Percentiles rank a stretch among this genome's conserved stretches.
phyloP scores from a whole-genome alignment of 306 rosid genomes.

The Corylus americana region DNA sequence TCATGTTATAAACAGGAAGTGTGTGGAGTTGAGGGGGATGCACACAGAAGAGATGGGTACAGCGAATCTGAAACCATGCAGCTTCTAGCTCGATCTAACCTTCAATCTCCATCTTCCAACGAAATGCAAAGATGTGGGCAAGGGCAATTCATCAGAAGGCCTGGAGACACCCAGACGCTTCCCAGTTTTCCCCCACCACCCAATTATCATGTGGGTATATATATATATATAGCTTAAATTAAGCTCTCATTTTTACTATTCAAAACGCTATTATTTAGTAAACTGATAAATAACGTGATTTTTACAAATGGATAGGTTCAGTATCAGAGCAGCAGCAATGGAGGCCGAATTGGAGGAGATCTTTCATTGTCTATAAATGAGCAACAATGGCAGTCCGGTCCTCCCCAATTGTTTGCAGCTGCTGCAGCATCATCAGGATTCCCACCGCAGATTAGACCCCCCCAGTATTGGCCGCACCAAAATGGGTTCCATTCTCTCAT shows the following conservation, averaged over 20 bases:
- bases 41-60: slow-evolving; percentile 37
- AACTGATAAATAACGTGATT: too few relatives aligned
- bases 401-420: slow-evolving; percentile 59
- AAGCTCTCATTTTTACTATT: too few relatives aligned
- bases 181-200: slow-evolving; percentile 42
- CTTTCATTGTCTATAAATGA: slow-evolving; percentile 55
- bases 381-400: slow-evolving; percentile 53
- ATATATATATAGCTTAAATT: neutral
- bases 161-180: slow-evolving; percentile 50
- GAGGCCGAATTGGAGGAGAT: slow-evolving; percentile 65
- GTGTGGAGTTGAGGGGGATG: slow-evolving; percentile 37
- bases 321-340: slow-evolving; percentile 70
- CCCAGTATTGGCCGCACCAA: slow-evolving; percentile 67
- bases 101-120: slow-evolving; percentile 48
- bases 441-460: slow-evolving; percentile 65
- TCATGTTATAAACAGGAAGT: slow-evolving; percentile 35
- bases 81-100: slow-evolving; percentile 47
- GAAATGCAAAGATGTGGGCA: slow-evolving; percentile 67
- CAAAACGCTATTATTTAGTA: too few relatives aligned
- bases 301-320: slow-evolving; percentile 24
- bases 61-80: slow-evolving; percentile 50
- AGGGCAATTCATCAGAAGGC: slow-evolving; percentile 46
- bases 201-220: slow-evolving; percentile 53
- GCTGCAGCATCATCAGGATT: slow-evolving; percentile 99
- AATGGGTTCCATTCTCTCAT: slow-evolving; percentile 65